Evolutionary conservation across 352 stramenopile species (phyloP), one percentile per base, ranked within the genome.

Genomic region (Globisporangium nodosum): DNA sequence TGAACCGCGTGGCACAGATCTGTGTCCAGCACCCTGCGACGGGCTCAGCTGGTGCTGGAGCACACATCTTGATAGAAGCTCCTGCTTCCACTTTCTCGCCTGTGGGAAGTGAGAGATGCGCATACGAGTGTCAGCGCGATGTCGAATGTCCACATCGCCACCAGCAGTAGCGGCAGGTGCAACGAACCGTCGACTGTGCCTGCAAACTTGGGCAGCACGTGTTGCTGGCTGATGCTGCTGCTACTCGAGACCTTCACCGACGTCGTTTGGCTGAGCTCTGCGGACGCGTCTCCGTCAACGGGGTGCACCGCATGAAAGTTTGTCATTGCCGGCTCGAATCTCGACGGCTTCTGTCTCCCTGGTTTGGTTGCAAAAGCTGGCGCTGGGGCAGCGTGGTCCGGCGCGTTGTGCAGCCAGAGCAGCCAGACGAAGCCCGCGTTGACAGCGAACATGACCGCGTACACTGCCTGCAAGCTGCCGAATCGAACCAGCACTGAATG

Each of bases 1-100:
- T 85, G 49, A 90, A 93, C 4, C 79, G 75, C 18, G 77, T 87
- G 5, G 76, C 81, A 27, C 73, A 68, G 18, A 93, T 72, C 30
- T 88, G 76, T 4, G 77, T 69, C 83, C 83, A 93, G 58, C 72
- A 87, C 0, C 76, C 78, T 35, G 56, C 30, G 12, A 76, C 63
- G 21, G 64, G 74, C 30, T 74, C 69, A 1, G 60, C 59, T 20
- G 70, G 61, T 3, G 68, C 60, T 20, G 77, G 57, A 15, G 67
- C 55, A 52, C 78, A 88, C 65, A 78, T 70, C 48, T 69, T 75
- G 21, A 89, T 63, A 1, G 82, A 92, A 4, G 71, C 64, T 2
- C 80, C 82, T 13, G 82, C 82, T 8, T 70, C 68, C 24, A 58
- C 74, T 53, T 73, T 83, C 20, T 67, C 56, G 9, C 73, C 73